These are phyloP conservation scores for Apiotrichum sp. DNA, from an alignment of 1,284 basidiomycete species.

Conservation along the genomic window DNA sequence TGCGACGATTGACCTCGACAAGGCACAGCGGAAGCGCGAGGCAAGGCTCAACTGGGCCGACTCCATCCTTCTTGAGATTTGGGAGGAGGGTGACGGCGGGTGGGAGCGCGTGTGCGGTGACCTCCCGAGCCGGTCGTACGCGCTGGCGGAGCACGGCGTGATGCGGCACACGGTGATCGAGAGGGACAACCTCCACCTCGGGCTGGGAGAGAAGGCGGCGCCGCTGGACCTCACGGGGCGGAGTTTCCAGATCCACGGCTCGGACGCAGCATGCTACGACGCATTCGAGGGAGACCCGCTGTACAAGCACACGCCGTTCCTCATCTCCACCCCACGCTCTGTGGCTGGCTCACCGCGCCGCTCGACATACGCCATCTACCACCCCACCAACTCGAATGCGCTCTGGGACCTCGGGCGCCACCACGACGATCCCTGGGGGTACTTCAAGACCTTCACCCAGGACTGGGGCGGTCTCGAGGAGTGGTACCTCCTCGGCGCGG, in stretches of 20 bases:
- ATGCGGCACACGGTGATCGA: conserved; percentile 37
- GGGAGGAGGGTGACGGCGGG: conserved; percentile 24
- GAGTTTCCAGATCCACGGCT: conserved; percentile 38
- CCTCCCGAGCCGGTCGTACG: conserved; percentile 43
- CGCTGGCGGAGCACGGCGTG: conserved; percentile 43
- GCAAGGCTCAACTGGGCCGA: conserved; percentile 28
- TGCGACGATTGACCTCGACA: conserved; percentile 18
- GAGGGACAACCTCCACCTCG: conserved; percentile 40
- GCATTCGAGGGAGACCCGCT: conserved; percentile 47
- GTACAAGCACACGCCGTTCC: conserved; percentile 50
- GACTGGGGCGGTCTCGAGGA: conserved; percentile 48
- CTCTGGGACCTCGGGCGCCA: conserved; percentile 46
- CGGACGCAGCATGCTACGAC: conserved; percentile 47
- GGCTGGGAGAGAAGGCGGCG: conserved; percentile 48
- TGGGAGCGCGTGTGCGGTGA: conserved; percentile 36
- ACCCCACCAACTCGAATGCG: conserved; percentile 44
- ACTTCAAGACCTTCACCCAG: conserved; percentile 46
- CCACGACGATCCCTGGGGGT: conserved; percentile 48
- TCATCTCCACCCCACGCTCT: conserved; percentile 37
- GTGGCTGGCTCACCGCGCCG: conserved; percentile 23
- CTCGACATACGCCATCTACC: conserved; percentile 45
- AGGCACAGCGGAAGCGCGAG: conserved; percentile 21
- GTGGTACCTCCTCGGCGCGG: conserved; percentile 44
- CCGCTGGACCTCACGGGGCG: conserved; percentile 44
- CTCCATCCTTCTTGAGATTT: conserved; percentile 33